Base-by-base conservation (phyloP, 805 yeast genomes). In the Scheffersomyces coipomensis region DNA sequence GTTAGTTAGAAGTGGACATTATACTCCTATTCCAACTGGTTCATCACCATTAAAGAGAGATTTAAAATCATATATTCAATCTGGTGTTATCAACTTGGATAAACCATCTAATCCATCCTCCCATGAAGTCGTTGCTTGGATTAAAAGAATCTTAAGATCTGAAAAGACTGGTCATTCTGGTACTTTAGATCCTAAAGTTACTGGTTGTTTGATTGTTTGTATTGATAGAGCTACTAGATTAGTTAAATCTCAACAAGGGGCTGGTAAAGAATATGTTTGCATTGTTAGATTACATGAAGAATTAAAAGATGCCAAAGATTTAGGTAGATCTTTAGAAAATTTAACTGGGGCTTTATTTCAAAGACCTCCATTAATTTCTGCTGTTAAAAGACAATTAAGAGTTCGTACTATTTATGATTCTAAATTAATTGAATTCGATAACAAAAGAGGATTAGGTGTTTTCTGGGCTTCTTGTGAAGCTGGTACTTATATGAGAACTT, bases 391-490 rank as follows among this genome's bases (percentile, higher is more conserved):
- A 77, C 99, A 93, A 75, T 78, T 93, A 67, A 87, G 99, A 78
- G 96, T 93, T 47, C 83, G 99, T 71, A 93, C 97, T 49, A 90
- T 93, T 62, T 93, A 93, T 68, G 98, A 93, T 62, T 87, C 97
- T 47, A 89, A 91, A 51, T 76, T 93, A 63, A 81, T 93, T 57
- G 99, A 93, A 71, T 93, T 93, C 60, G 99, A 90, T 72, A 86
- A 89, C 70, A 90, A 93, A 71, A 85, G 98, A 69, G 91, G 93
- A 55, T 77, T 93, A 47, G 96, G 96, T 73, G 98, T 93, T 25
- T 93, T 93, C 75, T 93, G 99, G 99, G 99, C 98, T 44, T 86
- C 96, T 30, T 93, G 99, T 79, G 99, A 93, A 76, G 99, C 99
- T 46, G 99, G 99, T 72, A 93, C 99, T 45, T 93, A 93, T 73